Evolutionary conservation across 257 asterid genomes (phyloP), one percentile per base, ranked within the genome.

Genomic region (Dorcoceras hygrometricum): DNA sequence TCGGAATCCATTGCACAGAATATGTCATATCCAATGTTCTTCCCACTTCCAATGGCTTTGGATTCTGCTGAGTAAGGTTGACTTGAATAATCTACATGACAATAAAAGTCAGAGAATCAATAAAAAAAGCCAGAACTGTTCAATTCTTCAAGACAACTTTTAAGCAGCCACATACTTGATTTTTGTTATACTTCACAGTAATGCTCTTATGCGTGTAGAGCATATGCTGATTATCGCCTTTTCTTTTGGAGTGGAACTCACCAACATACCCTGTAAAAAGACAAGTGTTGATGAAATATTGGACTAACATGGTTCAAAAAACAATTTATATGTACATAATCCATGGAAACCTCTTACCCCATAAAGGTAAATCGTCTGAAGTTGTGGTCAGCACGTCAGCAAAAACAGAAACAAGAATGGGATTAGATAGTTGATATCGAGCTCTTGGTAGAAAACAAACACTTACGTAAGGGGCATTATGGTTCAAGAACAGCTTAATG

Each of bases 321-420:
- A 16, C 22, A 3, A 12, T 16, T 23, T 46, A 12, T 55, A 23
- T 12, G 24, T 0, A 51, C 25, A 20, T 20, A 68, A 25, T 23
- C 51, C 23, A 68, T 39, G 22, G 73, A 32, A 53, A 43, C n/a
- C n/a, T 71, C 84, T 65, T 80, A 84, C 90, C 90, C 90, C 90
- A 84, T 67, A 84, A 57, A 39, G 90, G 90, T 72, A 84, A 80
- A 73, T 84, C 87, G 74, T 84, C 90, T 84, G 86, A 82, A 68
- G 71, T 48, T 54, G 57, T 32, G 46, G 63, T 58, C 76, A 66
- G 71, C 73, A 71, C 56, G 27, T 66, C 59, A 31, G 59, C 50
- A 62, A 34, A 46, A 29, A 70, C 25, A 70, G 31, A 67, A 50
- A 77, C 54, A 55, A 71, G 66, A 60, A 70, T 39, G 22, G 54